Conservation (phyloP, 805 yeast genomes). For the Lachancea cidri region DNA sequence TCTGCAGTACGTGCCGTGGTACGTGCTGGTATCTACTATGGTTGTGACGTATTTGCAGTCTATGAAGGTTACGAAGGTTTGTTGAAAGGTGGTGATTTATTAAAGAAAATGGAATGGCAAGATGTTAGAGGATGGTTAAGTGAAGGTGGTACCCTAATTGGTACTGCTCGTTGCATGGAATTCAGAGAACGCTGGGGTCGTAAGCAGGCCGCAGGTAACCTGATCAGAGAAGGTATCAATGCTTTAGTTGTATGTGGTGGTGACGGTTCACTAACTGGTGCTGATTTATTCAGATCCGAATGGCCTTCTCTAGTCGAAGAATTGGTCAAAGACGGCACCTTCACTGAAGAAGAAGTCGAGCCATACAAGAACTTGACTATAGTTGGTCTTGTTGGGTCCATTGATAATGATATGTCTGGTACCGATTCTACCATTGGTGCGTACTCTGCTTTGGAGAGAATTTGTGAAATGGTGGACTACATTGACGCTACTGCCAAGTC, state of each 20-base stretch:
- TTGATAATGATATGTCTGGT: slow-evolving; percentile 96
- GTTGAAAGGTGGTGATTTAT: slow-evolving; percentile 74
- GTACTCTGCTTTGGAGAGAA: slow-evolving; percentile 85
- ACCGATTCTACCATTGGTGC: slow-evolving; percentile 98
- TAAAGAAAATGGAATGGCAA: slow-evolving; percentile 81
- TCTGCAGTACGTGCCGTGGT: slow-evolving; percentile 95
- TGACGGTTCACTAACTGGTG: slow-evolving; percentile 97
- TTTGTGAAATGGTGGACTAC: slow-evolving; percentile 90
- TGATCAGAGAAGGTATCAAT: slow-evolving; percentile 85
- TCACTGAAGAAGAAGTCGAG: slow-evolving; percentile 55
- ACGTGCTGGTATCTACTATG: slow-evolving; percentile 79
- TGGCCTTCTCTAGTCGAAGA: slow-evolving; percentile 89
- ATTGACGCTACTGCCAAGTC: slow-evolving; percentile 97
- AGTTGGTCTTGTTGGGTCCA: slow-evolving; percentile 93
- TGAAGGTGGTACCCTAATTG: slow-evolving; percentile 92
- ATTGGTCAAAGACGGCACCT: slow-evolving; percentile 48
- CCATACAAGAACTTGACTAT: slow-evolving; percentile 71
- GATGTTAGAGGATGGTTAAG: slow-evolving; percentile 93
- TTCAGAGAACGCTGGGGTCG: slow-evolving; percentile 86
- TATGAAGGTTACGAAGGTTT: slow-evolving; percentile 95
- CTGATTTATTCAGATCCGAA: slow-evolving; percentile 87
- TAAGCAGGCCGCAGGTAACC: slow-evolving; percentile 72
- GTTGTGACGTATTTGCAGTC: slow-evolving; percentile 87
- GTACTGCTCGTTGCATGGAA: slow-evolving; percentile 89
- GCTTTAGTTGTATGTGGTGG: slow-evolving; percentile 97